Conservation (phyloP, 352 stramenopile genomes). For the Phytophthora aleatoria region DNA sequence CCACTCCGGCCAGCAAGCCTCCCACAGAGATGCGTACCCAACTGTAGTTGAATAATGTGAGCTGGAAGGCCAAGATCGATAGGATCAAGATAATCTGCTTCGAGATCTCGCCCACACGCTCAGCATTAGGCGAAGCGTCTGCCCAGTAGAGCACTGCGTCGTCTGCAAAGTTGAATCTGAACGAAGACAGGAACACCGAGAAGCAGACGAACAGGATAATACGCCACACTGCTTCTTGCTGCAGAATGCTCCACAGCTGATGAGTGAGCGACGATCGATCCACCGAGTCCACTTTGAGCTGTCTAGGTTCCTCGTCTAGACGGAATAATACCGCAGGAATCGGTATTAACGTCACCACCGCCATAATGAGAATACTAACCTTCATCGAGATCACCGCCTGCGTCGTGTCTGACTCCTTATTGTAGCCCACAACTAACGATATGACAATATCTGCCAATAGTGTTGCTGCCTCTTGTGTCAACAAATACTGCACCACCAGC, state of each 20-base stretch:
- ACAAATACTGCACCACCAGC: conserved; percentile 71
- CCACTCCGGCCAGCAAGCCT: conserved; percentile 47
- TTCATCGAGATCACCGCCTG: conserved; percentile 66
- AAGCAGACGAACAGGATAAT: conserved; percentile 76
- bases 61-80: conserved; percentile 55
- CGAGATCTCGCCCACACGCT: conserved; percentile 50
- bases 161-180: conserved; percentile 67
- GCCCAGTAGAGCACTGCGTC: conserved; percentile 58
- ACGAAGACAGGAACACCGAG: conserved; percentile 59
- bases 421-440: conserved; percentile 47
- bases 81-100: conserved; percentile 51
- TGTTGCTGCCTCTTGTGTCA: conserved; percentile 54
- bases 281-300: conserved; percentile 75
- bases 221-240: conserved; percentile 78
- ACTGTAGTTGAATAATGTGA: conserved; percentile 73
- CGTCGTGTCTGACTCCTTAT: conserved; percentile 38
- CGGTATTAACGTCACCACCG: conserved; percentile 58
- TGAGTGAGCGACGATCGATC: conserved; percentile 61
- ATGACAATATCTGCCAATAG: conserved; percentile 47
- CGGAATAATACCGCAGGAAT: conserved; percentile 71
- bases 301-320: conserved; percentile 68
- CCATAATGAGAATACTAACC: conserved; percentile 72
- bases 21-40: conserved; percentile 64
- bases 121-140: conserved; percentile 38
- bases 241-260: conserved; percentile 74